Evolutionary conservation across 148 eudicot species (phyloP), one percentile per base, ranked within the genome.

Genomic region (Camellia lanceoleosa): DNA sequence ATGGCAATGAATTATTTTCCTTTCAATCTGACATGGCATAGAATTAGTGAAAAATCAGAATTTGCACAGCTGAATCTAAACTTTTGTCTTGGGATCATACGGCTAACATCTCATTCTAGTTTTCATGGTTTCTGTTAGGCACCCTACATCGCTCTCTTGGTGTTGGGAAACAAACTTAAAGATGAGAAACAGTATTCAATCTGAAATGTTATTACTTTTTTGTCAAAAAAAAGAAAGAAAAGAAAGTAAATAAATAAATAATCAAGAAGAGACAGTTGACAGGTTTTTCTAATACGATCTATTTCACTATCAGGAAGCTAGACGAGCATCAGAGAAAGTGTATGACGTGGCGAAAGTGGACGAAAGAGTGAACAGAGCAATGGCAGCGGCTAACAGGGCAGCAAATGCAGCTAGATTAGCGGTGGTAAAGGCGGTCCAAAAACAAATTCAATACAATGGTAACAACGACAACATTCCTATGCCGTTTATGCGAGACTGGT

Each of bases 391-490:
- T 51, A 95, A 93, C 89, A 86, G 88, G 41, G 95, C 98, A 0
- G 98, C 98, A 55, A 95, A 91, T 82, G 97, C 98, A 12, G 98
- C 98, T 56, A 85, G 97, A 87, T 97, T 95, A 18, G 96, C 96
- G 6, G 91, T 97, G 12, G 94, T 95, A 5, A 95, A 90, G 81
- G 97, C 97, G 10, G 94, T 93, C 65, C 98, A 95, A 80, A 91
- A 90, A 84, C 96, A 93, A 84, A 88, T 90, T 88, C 91, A 90
- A 71, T 87, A 85, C 9, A 82, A 88, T n/a, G 71, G 82, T 79
- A 87, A 80, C 30, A 79, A 81, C 15, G 90, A 90, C 76, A 81
- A 76, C 13, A 75, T 86, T 60, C 91, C 88, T 23, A 58, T 81
- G 59, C 82, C 87, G 19, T 46, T 80, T 63, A 78, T 84, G 78